These are phyloP conservation scores for Podila verticillata DNA, from an alignment of 192 early-diverging fungal species.

Conservation along the genomic window DNA sequence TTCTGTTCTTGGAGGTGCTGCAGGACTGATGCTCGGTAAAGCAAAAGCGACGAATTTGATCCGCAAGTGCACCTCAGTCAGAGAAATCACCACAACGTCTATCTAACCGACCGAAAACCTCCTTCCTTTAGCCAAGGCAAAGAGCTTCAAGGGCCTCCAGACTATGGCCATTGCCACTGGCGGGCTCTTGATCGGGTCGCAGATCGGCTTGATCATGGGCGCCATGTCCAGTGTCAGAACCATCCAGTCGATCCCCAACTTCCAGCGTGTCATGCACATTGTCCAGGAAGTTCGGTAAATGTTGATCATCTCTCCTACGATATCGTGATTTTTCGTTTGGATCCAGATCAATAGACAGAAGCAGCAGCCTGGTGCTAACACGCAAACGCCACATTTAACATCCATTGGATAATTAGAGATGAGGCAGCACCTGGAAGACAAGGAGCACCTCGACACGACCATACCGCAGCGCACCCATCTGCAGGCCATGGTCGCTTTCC, in stretches of 20 bases:
- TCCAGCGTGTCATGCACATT: slow-evolving; percentile 35
- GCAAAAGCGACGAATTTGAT: background rate
- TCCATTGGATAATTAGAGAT: slow-evolving; percentile 1
- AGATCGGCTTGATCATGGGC: slow-evolving; percentile 32
- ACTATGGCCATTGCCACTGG: slow-evolving; percentile 19
- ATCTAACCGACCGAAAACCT: background rate
- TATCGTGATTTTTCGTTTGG: background rate
- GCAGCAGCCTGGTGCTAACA: background rate
- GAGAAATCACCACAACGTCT: background rate
- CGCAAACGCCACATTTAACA: no score
- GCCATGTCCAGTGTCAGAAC: slow-evolving; percentile 38
- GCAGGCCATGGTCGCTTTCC: slow-evolving; percentile 29
- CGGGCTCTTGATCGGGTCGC: slow-evolving; percentile 30
- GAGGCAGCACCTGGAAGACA: background rate
- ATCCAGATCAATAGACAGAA: background rate
- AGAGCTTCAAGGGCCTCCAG: slow-evolving; percentile 31
- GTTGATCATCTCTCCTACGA: background rate
- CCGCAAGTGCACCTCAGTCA: background rate
- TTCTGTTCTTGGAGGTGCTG: slow-evolving; percentile 25
- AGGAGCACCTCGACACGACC: slow-evolving; percentile 26
- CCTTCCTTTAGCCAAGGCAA: slow-evolving; percentile 14
- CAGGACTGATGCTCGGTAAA: slow-evolving; percentile 39
- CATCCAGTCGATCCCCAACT: slow-evolving; percentile 48
- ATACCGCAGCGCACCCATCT: slow-evolving; percentile 12
- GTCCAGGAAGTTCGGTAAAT: slow-evolving; percentile 42